These are phyloP conservation scores for Blastobotrys illinoisensis DNA, from an alignment of 1,139 yeast genomes.

Conservation along the genomic window DNA sequence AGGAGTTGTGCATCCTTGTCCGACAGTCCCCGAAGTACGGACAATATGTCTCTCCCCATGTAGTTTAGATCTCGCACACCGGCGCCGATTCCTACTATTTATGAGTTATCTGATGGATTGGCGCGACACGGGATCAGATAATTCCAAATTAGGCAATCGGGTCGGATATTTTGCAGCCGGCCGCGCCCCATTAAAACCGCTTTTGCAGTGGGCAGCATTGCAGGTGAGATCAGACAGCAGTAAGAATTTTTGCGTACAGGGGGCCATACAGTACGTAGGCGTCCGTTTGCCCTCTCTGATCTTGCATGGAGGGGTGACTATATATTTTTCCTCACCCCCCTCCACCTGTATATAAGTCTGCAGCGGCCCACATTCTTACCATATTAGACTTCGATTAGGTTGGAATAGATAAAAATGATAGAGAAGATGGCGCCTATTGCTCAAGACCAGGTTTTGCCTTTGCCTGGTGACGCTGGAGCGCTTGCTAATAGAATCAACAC, in stretches of 20 bases:
- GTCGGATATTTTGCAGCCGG: not conserved
- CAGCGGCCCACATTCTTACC: not conserved
- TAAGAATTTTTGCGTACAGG: not conserved
- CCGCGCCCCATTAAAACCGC: not conserved
- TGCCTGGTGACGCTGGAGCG: constrained; percentile 71
- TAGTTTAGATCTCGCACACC: not conserved
- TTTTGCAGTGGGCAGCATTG: not conserved
- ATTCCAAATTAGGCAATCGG: not conserved
- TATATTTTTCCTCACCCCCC: not conserved
- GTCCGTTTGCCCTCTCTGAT: not conserved
- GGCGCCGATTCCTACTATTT: not conserved
- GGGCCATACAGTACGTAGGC: not conserved
- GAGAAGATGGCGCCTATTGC: constrained; percentile 16
- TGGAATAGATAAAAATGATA: not conserved
- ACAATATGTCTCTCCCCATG: not conserved
- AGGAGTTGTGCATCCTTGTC: not conserved
- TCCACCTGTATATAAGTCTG: not conserved
- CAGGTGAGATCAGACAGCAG: not conserved
- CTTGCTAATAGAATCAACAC: constrained; percentile 72
- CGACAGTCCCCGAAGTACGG: not conserved
- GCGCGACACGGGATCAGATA: not conserved
- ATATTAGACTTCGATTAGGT: not conserved
- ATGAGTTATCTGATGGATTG: not conserved
- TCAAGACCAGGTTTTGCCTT: constrained; percentile 62
- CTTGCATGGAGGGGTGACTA: not conserved